phyloP scores from a whole-genome alignment of 192 early-diverging fungal genomes.

The Rhizophagus prolifer region DNA sequence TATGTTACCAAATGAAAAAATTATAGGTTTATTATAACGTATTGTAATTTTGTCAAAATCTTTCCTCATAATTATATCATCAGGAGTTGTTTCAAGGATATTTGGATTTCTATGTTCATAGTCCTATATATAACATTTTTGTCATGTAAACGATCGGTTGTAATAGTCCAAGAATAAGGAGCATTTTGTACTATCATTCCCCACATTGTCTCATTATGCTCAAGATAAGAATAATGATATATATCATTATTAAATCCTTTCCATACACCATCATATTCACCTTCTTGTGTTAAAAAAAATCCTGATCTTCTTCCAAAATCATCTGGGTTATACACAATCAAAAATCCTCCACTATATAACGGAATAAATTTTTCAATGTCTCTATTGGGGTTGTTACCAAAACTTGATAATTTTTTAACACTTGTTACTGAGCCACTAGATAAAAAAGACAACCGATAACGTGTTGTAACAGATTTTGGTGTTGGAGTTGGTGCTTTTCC shows the following conservation, averaged over 20 bases:
- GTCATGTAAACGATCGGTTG: neutral
- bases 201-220: neutral
- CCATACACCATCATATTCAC: neutral
- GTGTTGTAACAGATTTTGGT: neutral
- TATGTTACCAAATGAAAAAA: neutral
- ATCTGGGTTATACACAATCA: neutral
- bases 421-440: neutral
- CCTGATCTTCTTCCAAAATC: neutral
- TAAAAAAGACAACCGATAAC: neutral
- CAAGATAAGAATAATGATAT: neutral
- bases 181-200: neutral
- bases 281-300: neutral
- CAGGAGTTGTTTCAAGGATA: neutral
- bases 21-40: neutral
- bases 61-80: neutral
- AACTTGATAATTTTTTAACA: neutral
- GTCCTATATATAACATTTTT: neutral
- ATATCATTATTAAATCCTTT: neutral
- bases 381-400: neutral
- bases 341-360: neutral
- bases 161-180: neutral
- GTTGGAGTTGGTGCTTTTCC: neutral
- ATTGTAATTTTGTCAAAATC: neutral
- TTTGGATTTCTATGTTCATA: neutral
- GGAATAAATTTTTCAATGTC: neutral